Evolutionary conservation across 768 basidiomycete species (phyloP), one percentile per base, ranked within the genome.

Genomic region (Tephrocybe rancida): DNA sequence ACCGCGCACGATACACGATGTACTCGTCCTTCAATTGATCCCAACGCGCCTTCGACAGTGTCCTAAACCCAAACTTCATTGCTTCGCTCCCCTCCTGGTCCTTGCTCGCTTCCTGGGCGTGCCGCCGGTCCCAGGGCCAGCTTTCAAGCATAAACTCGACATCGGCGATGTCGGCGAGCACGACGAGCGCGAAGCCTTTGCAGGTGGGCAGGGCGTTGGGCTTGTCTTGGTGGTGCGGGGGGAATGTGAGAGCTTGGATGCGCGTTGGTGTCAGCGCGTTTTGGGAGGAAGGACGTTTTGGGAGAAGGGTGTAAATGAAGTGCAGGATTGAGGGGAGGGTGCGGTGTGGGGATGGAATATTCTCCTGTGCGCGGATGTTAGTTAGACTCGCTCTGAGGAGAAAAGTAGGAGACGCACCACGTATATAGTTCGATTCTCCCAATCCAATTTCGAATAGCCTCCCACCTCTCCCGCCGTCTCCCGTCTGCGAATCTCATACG

Each of bases 111-210:
- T 47, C 30, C 29, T 11, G 29, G 19, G 52, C 44, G 3, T 3
- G 39, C 6, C 37, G 54, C 34, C 67, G 70, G 37, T 73, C 66
- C 88, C 91, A 93, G 5, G 85, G 84, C 86, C 88, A 93, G 21
- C 61, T 60, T 0, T 68, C 34, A 0, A 83, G 64, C 0, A 92
- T 55, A 1, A 64, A 54, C 7, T 77, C 67, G 2, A 70, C 74
- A 22, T 83, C 76, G 1, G 70, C 65, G 1, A 63, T 30, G 4
- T 67, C 52, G 2, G 73, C 66, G 39, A 92, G 71, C 0, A 83
- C 83, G 49, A 92, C 71, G 25, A 93, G 79, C 0, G 89, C 88
- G 56, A 92, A 92, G 1, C 88, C 87, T 72, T 87, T 92, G 67
- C 80, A 86, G 49, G 77, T 80, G 2, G 86, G 82, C 13, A 69